Evolutionary conservation across 352 stramenopile genomes (phyloP).

Genomic region (Phytophthora crassamura): DNA sequence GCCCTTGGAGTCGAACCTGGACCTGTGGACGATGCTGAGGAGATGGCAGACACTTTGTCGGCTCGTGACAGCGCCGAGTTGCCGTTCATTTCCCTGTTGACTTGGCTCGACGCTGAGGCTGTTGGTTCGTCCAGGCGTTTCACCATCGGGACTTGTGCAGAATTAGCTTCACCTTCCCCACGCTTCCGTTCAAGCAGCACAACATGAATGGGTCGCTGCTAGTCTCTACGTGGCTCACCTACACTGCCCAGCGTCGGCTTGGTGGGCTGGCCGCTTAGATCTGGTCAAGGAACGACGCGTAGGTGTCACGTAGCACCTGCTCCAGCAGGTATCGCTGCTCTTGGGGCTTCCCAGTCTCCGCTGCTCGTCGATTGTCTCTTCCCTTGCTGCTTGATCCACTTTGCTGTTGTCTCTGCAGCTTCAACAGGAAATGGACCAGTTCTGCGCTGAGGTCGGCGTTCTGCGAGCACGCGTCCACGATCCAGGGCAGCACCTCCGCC

Average conservation of each 20-base stretch:
- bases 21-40: slow-evolving; percentile 17
- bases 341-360: slow-evolving; percentile 29
- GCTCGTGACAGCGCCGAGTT: slow-evolving; percentile 8
- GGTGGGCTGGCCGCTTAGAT: slow-evolving; percentile 25
- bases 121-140: slow-evolving; percentile 26
- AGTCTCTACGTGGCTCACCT: slow-evolving; percentile 1
- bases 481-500: slow-evolving; percentile 51
- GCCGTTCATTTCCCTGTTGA: slow-evolving; percentile 24
- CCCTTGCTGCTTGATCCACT: slow-evolving; percentile 25
- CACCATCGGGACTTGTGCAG: slow-evolving; percentile 10
- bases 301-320: slow-evolving; percentile 45
- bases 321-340: slow-evolving; percentile 41
- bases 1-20: slow-evolving; percentile 11
- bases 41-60: slow-evolving; percentile 26
- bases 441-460: slow-evolving; percentile 65
- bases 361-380: slow-evolving; percentile 19
- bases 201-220: slow-evolving; percentile 18
- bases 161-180: slow-evolving; percentile 20
- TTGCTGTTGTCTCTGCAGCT: slow-evolving; percentile 63
- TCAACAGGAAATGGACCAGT: slow-evolving; percentile 72
- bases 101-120: slow-evolving; percentile 3
- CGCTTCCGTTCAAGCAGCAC: not conserved
- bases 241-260: slow-evolving; percentile 1
- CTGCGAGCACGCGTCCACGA: slow-evolving; percentile 52
- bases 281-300: slow-evolving; percentile 43